These are phyloP conservation scores for Fusarium nelsonii DNA, from an alignment of 2,329 filamentous ascomycete species.

Conservation along the genomic window DNA sequence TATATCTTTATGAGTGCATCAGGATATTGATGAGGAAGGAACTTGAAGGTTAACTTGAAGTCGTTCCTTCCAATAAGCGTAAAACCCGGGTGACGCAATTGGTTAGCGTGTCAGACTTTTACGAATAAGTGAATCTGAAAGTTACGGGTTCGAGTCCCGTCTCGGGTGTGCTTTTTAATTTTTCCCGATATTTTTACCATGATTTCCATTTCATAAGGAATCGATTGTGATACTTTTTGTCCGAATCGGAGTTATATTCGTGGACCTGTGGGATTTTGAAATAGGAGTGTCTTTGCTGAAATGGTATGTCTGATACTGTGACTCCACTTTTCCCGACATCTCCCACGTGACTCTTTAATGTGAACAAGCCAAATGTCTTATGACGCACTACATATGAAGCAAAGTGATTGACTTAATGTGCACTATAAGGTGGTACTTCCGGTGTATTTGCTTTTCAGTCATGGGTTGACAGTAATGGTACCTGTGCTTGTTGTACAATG, in stretches of 20 bases:
- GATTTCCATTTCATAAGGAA: accelerated
- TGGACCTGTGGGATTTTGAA: background rate
- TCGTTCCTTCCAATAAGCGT: accelerated
- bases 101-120: slow-evolving; percentile 33
- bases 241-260: accelerated
- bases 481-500: background rate
- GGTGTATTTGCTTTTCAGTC: too few species aligned
- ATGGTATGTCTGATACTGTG: background rate
- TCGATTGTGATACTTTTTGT: background rate
- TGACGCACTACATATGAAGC: too few species aligned
- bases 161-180: accelerated
- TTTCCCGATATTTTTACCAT: accelerated
- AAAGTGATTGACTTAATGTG: too few species aligned
- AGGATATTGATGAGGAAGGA: too few species aligned
- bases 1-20: too few species aligned
- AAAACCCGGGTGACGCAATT: slow-evolving; percentile 12
- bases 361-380: too few species aligned
- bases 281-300: too few species aligned
- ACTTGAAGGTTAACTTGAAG: accelerated
- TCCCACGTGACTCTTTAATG: too few species aligned
- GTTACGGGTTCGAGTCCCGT: background rate
- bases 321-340: background rate
- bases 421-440: too few species aligned
- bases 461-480: too few species aligned
- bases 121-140: background rate